Evolutionary conservation across 306 rosid genomes (phyloP).

Genomic region (Castanopsis chinensis): DNA sequence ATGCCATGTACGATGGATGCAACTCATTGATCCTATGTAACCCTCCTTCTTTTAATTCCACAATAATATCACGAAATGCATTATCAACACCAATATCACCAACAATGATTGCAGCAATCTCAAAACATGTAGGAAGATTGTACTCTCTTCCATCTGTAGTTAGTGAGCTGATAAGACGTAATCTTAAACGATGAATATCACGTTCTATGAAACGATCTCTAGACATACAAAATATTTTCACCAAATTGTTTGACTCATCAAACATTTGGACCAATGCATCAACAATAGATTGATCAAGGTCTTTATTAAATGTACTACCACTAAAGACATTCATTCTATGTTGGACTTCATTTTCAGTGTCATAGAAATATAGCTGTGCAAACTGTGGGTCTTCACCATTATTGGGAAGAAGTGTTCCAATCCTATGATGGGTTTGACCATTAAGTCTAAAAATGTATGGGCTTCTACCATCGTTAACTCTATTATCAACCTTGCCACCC

Average conservation of each 20-base stretch:
- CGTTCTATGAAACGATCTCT: background rate
- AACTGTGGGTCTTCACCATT: background rate
- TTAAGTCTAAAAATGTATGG: background rate
- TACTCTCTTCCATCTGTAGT: background rate
- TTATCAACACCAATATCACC: background rate
- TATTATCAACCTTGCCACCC: background rate
- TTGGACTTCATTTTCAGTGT: background rate
- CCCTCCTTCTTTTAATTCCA: background rate
- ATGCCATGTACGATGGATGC: background rate
- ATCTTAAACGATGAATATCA: background rate
- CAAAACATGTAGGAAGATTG: background rate
- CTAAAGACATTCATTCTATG: background rate
- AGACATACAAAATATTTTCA: background rate
- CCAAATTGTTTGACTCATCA: background rate
- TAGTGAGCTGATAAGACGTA: background rate
- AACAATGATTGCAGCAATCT: background rate
- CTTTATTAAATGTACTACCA: background rate
- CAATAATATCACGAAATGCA: background rate
- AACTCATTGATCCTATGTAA: background rate
- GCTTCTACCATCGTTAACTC: background rate
- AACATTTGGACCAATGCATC: background rate
- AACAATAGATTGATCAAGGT: background rate
- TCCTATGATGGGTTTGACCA: background rate
- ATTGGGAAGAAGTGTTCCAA: background rate
- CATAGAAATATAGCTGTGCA: background rate